Evolutionary conservation across 495 filamentous ascomycete species (phyloP), one percentile per base, ranked within the genome.

Genomic region (Corynascus novoguineensis): DNA sequence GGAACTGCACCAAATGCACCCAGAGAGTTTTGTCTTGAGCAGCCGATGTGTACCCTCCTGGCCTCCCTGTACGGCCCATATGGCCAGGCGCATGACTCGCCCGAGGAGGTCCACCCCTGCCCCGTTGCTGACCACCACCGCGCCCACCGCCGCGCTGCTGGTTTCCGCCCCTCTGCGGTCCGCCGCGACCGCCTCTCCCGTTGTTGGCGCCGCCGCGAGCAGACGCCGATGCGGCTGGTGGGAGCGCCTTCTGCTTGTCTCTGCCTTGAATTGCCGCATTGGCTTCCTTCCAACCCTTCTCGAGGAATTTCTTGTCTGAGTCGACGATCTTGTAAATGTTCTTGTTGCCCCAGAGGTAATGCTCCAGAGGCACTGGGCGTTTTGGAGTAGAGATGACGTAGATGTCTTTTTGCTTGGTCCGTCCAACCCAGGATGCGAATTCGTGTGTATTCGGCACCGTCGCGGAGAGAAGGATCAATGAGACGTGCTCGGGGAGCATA

Each of bases 321-420:
- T 92, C 90, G 2, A 98, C 92, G 66, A 98, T 96, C 75, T 95
- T 96, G 76, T 85, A 77, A 74, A 97, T 95, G 22, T 83, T 82
- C 68, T 96, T 97, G 57, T 85, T 84, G 8, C 88, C 90, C 93
- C 93, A 98, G 6, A 98, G 79, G 68, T 89, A 98, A 69, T 98
- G 95, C 67, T 98, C 92, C 17, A 98, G 73, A 0, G 93, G 93
- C 15, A 98, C 90, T 6, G 93, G 93, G 55, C 93, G 82, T 69
- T 97, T 98, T 10, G 90, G 85, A 2, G 93, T 98, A 1, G 93
- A 97, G 48, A 98, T 98, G 46, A 98, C 93, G 68, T 97, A 98
- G 50, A 98, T 97, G 68, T 98, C 88, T 75, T 95, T 96, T 74
- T 95, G 91, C 76, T 98, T 98, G 17, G 95, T 97, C 48, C 93